Evolutionary conservation across 2,329 filamentous ascomycete genomes (phyloP).

Genomic region (Sporothrix schenckii): DNA sequence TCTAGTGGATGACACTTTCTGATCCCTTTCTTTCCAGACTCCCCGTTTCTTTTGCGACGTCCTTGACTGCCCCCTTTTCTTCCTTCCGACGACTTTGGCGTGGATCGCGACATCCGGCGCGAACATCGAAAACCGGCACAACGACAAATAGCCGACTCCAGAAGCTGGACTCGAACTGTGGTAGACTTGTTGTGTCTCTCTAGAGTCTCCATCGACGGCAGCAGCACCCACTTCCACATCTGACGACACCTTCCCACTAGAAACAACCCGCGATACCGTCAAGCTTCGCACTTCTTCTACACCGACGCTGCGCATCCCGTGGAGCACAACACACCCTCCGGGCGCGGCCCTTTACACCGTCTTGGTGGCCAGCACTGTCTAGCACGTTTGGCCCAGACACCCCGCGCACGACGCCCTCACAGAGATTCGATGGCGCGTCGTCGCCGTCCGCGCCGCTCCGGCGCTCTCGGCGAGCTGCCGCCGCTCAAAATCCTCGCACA

Average conservation of each 20-base stretch:
- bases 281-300: background rate
- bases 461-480: constrained; percentile 63
- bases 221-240: background rate
- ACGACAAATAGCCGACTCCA: background rate
- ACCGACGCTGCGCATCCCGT: background rate
- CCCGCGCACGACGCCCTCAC: background rate
- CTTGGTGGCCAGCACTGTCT: background rate
- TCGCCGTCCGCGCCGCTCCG: constrained; percentile 53
- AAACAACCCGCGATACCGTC: background rate
- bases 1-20: background rate
- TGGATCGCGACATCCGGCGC: constrained; percentile 6
- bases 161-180: background rate
- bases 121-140: background rate
- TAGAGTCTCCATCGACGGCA: background rate
- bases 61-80: background rate
- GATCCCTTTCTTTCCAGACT: background rate
- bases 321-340: background rate
- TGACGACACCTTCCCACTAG: background rate
- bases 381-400: background rate
- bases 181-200: background rate
- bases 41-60: background rate
- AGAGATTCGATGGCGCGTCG: constrained; percentile 24
- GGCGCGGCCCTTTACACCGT: background rate
- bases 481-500: constrained; percentile 63
- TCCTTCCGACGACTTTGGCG: constrained; percentile 21